Conservation (phyloP, 192 early-diverging fungal genomes). For the Lobosporangium transversale region DNA sequence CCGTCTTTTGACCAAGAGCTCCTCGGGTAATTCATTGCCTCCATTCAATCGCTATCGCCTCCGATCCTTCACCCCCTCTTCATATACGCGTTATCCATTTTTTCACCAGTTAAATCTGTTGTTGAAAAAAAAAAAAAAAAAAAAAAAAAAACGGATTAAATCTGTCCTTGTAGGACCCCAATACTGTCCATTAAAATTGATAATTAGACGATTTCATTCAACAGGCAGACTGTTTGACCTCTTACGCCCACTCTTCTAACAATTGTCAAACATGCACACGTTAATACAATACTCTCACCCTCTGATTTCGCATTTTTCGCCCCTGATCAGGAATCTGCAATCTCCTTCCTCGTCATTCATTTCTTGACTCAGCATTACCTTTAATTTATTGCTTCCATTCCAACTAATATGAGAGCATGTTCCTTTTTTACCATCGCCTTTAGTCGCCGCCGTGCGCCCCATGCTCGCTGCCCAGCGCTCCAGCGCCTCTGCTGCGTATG, state of each 20-base stretch:
- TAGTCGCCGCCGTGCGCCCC: constrained; percentile 55
- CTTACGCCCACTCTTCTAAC: too few species aligned
- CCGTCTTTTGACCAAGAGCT: constrained; percentile 56
- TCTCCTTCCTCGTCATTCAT: too few species aligned
- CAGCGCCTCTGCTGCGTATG: constrained; percentile 52
- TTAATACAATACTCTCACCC: too few species aligned
- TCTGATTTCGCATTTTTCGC: not conserved
- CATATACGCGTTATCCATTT: not conserved
- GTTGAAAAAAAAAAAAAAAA: not conserved
- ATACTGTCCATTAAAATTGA: too few species aligned
- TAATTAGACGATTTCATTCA: too few species aligned
- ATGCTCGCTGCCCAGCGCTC: constrained; percentile 54
- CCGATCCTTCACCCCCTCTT: not conserved
- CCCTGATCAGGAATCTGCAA: not conserved
- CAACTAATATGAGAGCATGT: too few species aligned
- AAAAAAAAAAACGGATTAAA: not conserved
- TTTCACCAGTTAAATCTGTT: not conserved
- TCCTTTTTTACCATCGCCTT: too few species aligned
- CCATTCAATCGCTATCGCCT: not conserved
- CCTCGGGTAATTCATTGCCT: constrained; percentile 40
- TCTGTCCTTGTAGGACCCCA: too few species aligned
- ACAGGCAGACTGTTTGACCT: too few species aligned
- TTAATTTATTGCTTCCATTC: not conserved
- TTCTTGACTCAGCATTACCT: too few species aligned
- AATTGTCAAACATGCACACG: too few species aligned